Conservation (phyloP, 2,329 filamentous ascomycete genomes). For the Pseudocercospora musae region DNA sequence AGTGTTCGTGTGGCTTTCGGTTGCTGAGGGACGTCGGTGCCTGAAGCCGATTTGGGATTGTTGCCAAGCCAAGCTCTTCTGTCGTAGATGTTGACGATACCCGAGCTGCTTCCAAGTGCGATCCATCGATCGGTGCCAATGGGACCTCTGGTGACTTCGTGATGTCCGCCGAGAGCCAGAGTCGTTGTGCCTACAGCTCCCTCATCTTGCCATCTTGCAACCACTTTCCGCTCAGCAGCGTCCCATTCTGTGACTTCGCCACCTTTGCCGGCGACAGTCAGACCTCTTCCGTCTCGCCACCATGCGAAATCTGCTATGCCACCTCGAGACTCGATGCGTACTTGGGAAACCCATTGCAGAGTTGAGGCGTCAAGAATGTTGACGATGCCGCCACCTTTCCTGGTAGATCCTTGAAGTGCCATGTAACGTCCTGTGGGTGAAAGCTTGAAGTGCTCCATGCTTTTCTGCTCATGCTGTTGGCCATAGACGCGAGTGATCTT, state of each 20-base stretch:
- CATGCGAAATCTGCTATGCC: constrained; percentile 89
- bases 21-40: constrained; percentile 52
- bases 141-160: constrained; percentile 51
- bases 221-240: constrained; percentile 62
- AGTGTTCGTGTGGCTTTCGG: constrained; percentile 72
- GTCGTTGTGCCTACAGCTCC: constrained; percentile 83
- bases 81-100: constrained; percentile 93
- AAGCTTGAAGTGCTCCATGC: constrained; percentile 85
- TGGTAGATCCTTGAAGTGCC: constrained; percentile 73
- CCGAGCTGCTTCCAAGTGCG: constrained; percentile 78
- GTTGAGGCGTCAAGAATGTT: constrained; percentile 78
- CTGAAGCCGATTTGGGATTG: constrained; percentile 10
- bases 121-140: constrained; percentile 85
- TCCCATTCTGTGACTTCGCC: constrained; percentile 91
- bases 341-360: constrained; percentile 82
- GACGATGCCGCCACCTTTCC: constrained; percentile 82
- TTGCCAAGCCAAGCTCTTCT: constrained; percentile 58
- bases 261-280: constrained; percentile 79
- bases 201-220: constrained; percentile 85
- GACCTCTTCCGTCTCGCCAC: constrained; percentile 80
- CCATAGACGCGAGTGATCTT: constrained; percentile 75
- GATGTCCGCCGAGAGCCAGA: constrained; percentile 69
- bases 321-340: constrained; percentile 74
- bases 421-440: constrained; percentile 85
- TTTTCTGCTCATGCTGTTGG: constrained; percentile 76